Evolutionary conservation across 2,329 filamentous ascomycete genomes (phyloP).

Genomic region (Alternaria arborescens): DNA sequence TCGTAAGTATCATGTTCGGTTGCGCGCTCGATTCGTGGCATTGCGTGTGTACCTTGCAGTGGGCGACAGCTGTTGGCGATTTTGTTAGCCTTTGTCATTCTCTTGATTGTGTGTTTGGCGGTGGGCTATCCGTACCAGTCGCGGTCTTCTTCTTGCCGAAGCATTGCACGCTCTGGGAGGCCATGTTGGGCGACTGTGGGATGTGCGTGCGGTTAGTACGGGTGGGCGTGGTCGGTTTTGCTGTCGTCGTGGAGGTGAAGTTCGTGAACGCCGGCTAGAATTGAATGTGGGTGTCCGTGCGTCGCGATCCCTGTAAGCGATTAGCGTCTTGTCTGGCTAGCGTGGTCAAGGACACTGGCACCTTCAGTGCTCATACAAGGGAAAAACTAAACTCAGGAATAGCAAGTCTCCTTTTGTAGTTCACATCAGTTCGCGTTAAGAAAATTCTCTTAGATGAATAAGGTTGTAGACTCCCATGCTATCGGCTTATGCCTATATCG

Average conservation of each 20-base stretch:
- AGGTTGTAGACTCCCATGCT: neutral
- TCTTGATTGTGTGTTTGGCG: slow-evolving; percentile 4
- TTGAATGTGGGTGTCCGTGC: slow-evolving; percentile 32
- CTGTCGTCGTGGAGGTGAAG: slow-evolving; percentile 35
- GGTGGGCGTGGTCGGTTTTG: slow-evolving; percentile 38
- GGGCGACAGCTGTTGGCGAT: slow-evolving; percentile 75
- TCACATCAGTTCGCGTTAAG: too few relatives aligned
- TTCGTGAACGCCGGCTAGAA: slow-evolving; percentile 21
- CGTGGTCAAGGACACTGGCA: neutral
- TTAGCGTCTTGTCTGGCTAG: slow-evolving; percentile 17
- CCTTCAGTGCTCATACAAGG: neutral
- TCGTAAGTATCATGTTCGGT: slow-evolving; percentile 38
- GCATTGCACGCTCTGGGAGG: slow-evolving; percentile 73
- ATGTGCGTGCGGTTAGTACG: slow-evolving; percentile 42
- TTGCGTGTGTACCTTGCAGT: slow-evolving; percentile 78
- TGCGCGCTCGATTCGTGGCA: slow-evolving; percentile 31
- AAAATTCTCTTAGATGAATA: neutral
- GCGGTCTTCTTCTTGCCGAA: slow-evolving; percentile 86
- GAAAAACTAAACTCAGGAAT: neutral
- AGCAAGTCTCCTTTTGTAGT: neutral
- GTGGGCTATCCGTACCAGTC: slow-evolving; percentile 50
- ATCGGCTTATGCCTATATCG: neutral
- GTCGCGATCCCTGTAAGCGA: slow-evolving; percentile 19
- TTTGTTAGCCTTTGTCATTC: slow-evolving; percentile 48
- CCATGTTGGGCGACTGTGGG: slow-evolving; percentile 51